These are phyloP conservation scores for Gloeophyllum trabeum DNA, from an alignment of 768 basidiomycete species.

Conservation along the genomic window DNA sequence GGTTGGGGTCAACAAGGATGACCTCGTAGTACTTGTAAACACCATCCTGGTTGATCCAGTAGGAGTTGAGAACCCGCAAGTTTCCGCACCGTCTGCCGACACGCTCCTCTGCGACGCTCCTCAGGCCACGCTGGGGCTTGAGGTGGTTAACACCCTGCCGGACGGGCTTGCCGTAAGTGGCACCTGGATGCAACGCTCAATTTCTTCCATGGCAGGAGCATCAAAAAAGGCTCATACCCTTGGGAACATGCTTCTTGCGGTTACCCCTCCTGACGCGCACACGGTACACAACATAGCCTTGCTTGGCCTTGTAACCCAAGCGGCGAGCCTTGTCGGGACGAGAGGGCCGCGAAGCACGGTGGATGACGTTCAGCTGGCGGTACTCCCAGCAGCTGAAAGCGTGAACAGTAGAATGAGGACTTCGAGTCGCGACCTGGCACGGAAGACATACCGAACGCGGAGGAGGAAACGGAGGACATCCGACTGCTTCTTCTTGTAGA, in stretches of 20 bases:
- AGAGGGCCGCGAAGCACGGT: constrained; percentile 95
- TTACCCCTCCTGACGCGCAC: constrained; percentile 96
- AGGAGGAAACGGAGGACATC: constrained; percentile 97
- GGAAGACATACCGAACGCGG: constrained; percentile 70
- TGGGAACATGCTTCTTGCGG: constrained; percentile 97
- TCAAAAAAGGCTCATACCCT: constrained; percentile 64
- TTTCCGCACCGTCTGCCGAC: constrained; percentile 95
- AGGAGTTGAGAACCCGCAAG: constrained; percentile 92
- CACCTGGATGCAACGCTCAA: too few species aligned
- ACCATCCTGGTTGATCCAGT: constrained; percentile 99
- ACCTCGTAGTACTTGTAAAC: constrained; percentile 99
- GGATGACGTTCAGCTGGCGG: constrained; percentile 95
- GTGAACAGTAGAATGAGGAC: neutral
- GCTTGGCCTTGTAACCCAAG: constrained; percentile 99
- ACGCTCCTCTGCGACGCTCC: constrained; percentile 94
- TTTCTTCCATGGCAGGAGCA: neutral
- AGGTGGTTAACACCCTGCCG: constrained; percentile 99
- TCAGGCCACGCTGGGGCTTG: constrained; percentile 91
- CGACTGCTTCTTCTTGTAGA: constrained; percentile 98
- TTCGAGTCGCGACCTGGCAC: neutral
- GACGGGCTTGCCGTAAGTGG: constrained; percentile 98
- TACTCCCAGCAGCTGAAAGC: constrained; percentile 82
- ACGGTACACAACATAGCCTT: constrained; percentile 97
- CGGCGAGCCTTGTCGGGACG: constrained; percentile 99
- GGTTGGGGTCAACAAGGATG: constrained; percentile 91